Conservation (phyloP, 257 asterid genomes). For the Apocynum venetum region DNA sequence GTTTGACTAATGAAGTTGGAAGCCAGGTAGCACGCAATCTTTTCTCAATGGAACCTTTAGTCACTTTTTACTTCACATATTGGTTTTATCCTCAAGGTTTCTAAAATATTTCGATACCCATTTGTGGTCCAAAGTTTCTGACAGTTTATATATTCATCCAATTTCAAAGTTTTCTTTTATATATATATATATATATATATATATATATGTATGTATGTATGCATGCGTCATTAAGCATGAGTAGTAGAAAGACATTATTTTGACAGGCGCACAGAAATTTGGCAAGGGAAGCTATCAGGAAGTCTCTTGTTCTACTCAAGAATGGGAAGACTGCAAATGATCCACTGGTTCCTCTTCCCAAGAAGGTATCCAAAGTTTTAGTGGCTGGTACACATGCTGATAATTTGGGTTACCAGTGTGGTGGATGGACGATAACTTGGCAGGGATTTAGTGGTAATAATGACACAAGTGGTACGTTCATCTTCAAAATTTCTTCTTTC, state of each 20-base stretch:
- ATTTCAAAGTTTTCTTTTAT: not conserved
- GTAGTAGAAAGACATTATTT: slow-evolving; percentile 14
- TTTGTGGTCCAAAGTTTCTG: not conserved
- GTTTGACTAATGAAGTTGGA: slow-evolving; percentile 68
- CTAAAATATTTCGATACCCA: not conserved
- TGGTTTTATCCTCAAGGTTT: not conserved
- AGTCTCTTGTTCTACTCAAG: slow-evolving; percentile 80
- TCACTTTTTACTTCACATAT: not conserved
- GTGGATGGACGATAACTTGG: slow-evolving; percentile 92
- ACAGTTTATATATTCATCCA: not conserved
- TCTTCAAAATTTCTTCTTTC: not conserved
- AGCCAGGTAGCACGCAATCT: slow-evolving; percentile 51
- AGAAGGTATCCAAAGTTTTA: slow-evolving; percentile 55
- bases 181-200: not conserved
- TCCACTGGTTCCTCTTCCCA: slow-evolving; percentile 64
- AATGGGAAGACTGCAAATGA: slow-evolving; percentile 61
- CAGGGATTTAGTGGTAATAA: slow-evolving; percentile 80
- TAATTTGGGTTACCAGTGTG: slow-evolving; percentile 87
- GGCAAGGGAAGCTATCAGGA: slow-evolving; percentile 87
- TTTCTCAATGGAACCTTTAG: not conserved
- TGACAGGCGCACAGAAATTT: slow-evolving; percentile 69
- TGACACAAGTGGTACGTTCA: slow-evolving; percentile 48
- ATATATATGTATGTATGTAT: too few relatives aligned
- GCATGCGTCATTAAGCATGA: not conserved
- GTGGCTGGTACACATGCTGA: slow-evolving; percentile 88